Conservation (phyloP, 306 rosid genomes). For the Bauhinia variegata region DNA sequence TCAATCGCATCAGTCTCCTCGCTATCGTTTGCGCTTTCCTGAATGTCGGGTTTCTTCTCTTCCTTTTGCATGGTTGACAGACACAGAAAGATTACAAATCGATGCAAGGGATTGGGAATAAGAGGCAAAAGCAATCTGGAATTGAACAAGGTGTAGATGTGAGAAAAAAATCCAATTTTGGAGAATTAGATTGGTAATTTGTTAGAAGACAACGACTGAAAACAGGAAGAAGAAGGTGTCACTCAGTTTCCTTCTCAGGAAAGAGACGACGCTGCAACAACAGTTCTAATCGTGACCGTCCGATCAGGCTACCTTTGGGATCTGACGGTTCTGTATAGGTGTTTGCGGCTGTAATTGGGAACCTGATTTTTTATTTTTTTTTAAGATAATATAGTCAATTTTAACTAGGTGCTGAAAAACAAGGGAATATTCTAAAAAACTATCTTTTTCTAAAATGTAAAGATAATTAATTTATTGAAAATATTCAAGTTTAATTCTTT, state of each 20-base stretch:
- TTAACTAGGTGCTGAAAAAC: background rate
- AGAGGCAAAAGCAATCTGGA: conserved; percentile 32
- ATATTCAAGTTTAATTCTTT: no score
- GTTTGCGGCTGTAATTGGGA: background rate
- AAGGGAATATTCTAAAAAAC: conserved; percentile 17
- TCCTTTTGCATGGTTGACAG: conserved; percentile 63
- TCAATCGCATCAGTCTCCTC: conserved; percentile 74
- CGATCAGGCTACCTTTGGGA: conserved; percentile 19
- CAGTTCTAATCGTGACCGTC: conserved; percentile 28
- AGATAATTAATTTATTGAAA: no score
- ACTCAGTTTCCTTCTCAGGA: conserved; percentile 40
- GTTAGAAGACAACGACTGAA: conserved; percentile 7
- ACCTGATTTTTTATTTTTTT: conserved; percentile 30
- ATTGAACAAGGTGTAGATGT: conserved; percentile 14
- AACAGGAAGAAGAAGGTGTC: conserved; percentile 29
- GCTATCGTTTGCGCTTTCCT: conserved; percentile 44
- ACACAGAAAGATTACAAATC: conserved; percentile 38
- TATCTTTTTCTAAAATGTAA: no score
- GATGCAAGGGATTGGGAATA: conserved; percentile 19
- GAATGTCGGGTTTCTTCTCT: conserved; percentile 47
- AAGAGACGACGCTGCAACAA: conserved; percentile 47
- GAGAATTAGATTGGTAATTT: conserved; percentile 30
- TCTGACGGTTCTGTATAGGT: conserved; percentile 29
- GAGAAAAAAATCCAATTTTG: conserved; percentile 33
- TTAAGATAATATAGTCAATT: conserved; percentile 16